These are phyloP conservation scores for Nematocida sp. DNA, from an alignment of 371 early-diverging fungal genomes.

Conservation along the genomic window DNA sequence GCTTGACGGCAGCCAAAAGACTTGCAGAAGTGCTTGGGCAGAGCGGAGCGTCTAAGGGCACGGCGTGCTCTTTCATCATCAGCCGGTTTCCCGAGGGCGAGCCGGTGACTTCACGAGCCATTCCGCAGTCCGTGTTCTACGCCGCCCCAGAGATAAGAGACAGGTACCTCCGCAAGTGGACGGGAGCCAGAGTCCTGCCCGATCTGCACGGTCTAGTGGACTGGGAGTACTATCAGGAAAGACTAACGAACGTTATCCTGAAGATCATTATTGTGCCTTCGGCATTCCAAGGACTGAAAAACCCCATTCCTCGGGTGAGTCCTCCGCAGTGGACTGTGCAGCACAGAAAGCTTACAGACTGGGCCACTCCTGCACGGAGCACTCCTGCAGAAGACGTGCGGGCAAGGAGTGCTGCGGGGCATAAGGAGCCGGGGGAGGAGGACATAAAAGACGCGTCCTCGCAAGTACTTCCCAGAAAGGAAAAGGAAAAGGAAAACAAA, in stretches of 20 bases:
- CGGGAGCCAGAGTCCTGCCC: constrained; percentile 66
- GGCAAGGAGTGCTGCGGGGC: neutral
- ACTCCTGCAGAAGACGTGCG: neutral
- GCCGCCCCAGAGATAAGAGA: constrained; percentile 72
- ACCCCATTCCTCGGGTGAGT: constrained; percentile 77
- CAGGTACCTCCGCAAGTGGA: constrained; percentile 84
- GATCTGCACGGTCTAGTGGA: constrained; percentile 81
- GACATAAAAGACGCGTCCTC: too few relatives aligned
- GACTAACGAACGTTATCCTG: constrained; percentile 85
- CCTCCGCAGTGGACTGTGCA: constrained; percentile 78
- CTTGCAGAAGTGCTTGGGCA: constrained; percentile 90
- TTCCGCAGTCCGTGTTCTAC: constrained; percentile 88
- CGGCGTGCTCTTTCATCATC: constrained; percentile 91
- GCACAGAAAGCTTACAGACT: constrained; percentile 1
- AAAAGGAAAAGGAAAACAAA: neutral
- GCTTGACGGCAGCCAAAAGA: constrained; percentile 84
- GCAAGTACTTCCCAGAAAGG: neutral
- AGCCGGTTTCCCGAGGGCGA: constrained; percentile 73
- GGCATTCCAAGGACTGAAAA: constrained; percentile 82
- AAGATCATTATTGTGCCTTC: constrained; percentile 97
- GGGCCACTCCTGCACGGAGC: neutral
- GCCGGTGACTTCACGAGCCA: constrained; percentile 86
- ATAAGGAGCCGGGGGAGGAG: neutral
- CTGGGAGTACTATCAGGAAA: constrained; percentile 94
- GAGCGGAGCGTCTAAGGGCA: constrained; percentile 87